phyloP scores from a whole-genome alignment of 345 rosid species.

The Eutrema heterophyllum region DNA sequence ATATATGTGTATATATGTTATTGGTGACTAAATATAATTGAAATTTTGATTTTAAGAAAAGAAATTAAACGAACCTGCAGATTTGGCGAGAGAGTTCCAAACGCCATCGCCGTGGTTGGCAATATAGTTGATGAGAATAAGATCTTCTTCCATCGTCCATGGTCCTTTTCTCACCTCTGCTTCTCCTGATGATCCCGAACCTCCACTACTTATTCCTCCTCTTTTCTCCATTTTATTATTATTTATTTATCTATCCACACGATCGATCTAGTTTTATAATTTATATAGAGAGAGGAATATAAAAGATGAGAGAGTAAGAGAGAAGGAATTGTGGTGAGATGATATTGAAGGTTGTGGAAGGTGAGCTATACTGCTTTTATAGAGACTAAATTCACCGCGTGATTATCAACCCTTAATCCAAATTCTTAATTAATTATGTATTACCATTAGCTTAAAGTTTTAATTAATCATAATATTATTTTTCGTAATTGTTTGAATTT shows the following conservation, averaged over 20 bases:
- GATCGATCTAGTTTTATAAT: background rate
- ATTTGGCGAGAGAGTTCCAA: slow-evolving; percentile 93
- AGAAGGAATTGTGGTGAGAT: background rate
- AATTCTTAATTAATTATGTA: slow-evolving; percentile 15
- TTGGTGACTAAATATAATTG: background rate
- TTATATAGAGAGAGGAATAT: slow-evolving; percentile 10
- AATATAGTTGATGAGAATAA: slow-evolving; percentile 80
- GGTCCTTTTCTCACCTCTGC: slow-evolving; percentile 95
- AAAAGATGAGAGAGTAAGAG: background rate
- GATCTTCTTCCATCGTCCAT: slow-evolving; percentile 97
- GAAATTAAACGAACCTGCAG: slow-evolving; percentile 54
- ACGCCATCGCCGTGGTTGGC: slow-evolving; percentile 94
- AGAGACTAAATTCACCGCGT: slow-evolving; percentile 28
- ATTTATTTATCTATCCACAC: slow-evolving; percentile 1
- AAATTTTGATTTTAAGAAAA: background rate
- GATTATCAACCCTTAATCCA: slow-evolving; percentile 16
- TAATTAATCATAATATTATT: slow-evolving; percentile 5
- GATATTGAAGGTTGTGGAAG: slow-evolving; percentile 32
- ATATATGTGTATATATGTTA: background rate
- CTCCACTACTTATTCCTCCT: slow-evolving; percentile 18
- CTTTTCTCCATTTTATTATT: slow-evolving; percentile 22
- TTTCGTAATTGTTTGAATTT: background rate
- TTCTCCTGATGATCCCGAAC: slow-evolving; percentile 68
- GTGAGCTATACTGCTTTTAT: slow-evolving; percentile 35
- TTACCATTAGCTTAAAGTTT: background rate